These are phyloP conservation scores for Fragilariopsis cylindrus DNA, from an alignment of 108 stramenopile species.

Conservation along the genomic window DNA sequence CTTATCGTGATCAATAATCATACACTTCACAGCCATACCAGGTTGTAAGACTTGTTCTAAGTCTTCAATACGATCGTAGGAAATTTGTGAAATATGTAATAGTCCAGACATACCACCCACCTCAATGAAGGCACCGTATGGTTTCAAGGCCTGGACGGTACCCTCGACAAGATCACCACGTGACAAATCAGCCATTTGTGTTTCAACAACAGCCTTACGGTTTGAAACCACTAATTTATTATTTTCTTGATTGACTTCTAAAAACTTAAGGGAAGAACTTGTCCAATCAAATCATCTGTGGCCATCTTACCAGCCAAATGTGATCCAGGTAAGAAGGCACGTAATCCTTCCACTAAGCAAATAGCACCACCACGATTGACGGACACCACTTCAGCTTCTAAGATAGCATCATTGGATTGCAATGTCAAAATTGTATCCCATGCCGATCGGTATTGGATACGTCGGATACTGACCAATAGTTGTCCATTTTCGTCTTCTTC, in stretches of 20 bases:
- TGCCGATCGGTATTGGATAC: conserved; percentile 90
- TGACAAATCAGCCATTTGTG: conserved; percentile 88
- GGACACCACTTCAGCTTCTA: conserved; percentile 88
- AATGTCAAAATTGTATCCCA: conserved; percentile 84
- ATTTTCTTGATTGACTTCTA: conserved; percentile 92
- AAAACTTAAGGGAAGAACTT: conserved; percentile 88
- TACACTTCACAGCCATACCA: conserved; percentile 93
- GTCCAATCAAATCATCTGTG: conserved; percentile 88
- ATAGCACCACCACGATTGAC: conserved; percentile 97
- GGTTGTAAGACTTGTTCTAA: conserved; percentile 88
- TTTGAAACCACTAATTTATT: conserved; percentile 96
- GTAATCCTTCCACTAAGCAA: conserved; percentile 89
- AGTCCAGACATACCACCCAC: conserved; percentile 95
- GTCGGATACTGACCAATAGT: conserved; percentile 80
- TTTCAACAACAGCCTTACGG: conserved; percentile 91
- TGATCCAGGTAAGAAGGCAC: conserved; percentile 95
- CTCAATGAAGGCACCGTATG: conserved; percentile 98
- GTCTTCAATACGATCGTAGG: conserved; percentile 95
- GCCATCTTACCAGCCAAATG: conserved; percentile 88
- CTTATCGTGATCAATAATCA: conserved; percentile 98
- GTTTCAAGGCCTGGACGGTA: conserved; percentile 93
- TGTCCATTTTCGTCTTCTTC: conserved; percentile 95
- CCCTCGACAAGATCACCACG: conserved; percentile 93
- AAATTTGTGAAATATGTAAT: conserved; percentile 97
- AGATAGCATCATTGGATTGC: conserved; percentile 75